These are phyloP conservation scores for Colletotrichum filicis DNA, from an alignment of 2,329 filamentous ascomycete species.

Conservation along the genomic window DNA sequence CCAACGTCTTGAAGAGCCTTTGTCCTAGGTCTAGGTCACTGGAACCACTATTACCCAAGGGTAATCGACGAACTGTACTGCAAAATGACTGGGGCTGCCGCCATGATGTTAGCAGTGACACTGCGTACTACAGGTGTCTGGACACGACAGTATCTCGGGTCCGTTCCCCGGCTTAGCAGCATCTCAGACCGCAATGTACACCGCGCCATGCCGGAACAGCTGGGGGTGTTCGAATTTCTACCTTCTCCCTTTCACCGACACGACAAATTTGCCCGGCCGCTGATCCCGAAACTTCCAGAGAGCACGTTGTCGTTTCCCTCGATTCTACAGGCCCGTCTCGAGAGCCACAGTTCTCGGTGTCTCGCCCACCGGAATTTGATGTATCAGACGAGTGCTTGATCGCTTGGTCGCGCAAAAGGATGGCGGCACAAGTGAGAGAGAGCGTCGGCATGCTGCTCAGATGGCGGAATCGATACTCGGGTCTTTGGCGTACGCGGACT, in stretches of 20 bases:
- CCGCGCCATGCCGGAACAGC: not conserved
- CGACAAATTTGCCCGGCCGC: slow-evolving; percentile 23
- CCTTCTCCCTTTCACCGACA: slow-evolving; percentile 1
- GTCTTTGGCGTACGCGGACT: not conserved
- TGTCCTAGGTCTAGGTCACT: slow-evolving; percentile 1
- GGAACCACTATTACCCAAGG: slow-evolving; percentile 16
- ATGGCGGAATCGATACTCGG: slow-evolving; percentile 7
- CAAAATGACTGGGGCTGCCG: not conserved
- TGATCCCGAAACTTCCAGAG: slow-evolving; percentile 28
- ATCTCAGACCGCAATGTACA: slow-evolving; percentile 21
- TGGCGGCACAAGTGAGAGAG: not conserved
- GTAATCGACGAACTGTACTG: not conserved
- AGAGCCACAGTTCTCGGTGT: slow-evolving; percentile 14
- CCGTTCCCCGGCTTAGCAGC: slow-evolving; percentile 21
- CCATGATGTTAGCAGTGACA: slow-evolving; percentile 28
- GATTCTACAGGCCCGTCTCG: slow-evolving; percentile 26
- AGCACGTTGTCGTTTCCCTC: slow-evolving; percentile 24
- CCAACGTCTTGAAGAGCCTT: not conserved
- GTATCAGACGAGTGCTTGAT: slow-evolving; percentile 15
- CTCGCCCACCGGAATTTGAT: slow-evolving; percentile 25
- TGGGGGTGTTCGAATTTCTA: slow-evolving; percentile 1
- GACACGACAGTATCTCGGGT: not conserved
- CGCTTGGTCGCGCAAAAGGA: not conserved
- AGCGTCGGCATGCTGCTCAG: not conserved
- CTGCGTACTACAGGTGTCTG: not conserved